These are phyloP conservation scores for Talinum fruticosum DNA, from an alignment of 148 eudicot species.

Conservation along the genomic window DNA sequence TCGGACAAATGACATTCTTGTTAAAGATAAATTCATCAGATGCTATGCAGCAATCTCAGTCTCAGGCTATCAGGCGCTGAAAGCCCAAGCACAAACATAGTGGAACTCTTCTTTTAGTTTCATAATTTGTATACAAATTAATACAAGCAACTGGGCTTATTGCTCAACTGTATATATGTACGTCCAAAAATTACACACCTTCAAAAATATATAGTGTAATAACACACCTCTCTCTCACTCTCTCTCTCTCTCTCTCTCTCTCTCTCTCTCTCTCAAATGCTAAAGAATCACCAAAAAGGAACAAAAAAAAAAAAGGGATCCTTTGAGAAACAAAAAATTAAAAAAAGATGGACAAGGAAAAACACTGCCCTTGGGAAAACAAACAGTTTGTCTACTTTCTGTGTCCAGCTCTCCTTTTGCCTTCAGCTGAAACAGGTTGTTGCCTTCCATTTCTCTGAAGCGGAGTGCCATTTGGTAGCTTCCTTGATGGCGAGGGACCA, in stretches of 20 bases:
- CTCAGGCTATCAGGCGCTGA: background rate
- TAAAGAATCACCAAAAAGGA: constrained; percentile 15
- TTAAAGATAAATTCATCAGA: too few relatives aligned
- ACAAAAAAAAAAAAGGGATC: constrained; percentile 15
- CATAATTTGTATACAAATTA: constrained; percentile 27
- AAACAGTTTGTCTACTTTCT: constrained; percentile 47
- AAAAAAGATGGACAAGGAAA: background rate
- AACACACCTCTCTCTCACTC: constrained; percentile 17
- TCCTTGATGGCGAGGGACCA: constrained; percentile 49
- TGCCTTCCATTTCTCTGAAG: constrained; percentile 53
- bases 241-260: constrained; percentile 22
- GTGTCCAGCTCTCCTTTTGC: constrained; percentile 57
- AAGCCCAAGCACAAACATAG: constrained; percentile 12
- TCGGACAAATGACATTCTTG: too few relatives aligned
- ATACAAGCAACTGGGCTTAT: constrained; percentile 74
- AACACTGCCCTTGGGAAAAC: constrained; percentile 16
- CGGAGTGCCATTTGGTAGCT: constrained; percentile 44
- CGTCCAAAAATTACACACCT: constrained; percentile 15
- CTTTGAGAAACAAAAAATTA: constrained; percentile 17
- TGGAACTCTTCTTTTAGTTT: constrained; percentile 22
- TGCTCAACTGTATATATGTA: constrained; percentile 43
- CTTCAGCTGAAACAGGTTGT: constrained; percentile 42
- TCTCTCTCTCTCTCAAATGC: constrained; percentile 25
- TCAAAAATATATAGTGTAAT: constrained; percentile 29
- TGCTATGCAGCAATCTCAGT: too few relatives aligned